phyloP scores from a whole-genome alignment of 139 green algal genomes.

The Gonium pectorale region DNA sequence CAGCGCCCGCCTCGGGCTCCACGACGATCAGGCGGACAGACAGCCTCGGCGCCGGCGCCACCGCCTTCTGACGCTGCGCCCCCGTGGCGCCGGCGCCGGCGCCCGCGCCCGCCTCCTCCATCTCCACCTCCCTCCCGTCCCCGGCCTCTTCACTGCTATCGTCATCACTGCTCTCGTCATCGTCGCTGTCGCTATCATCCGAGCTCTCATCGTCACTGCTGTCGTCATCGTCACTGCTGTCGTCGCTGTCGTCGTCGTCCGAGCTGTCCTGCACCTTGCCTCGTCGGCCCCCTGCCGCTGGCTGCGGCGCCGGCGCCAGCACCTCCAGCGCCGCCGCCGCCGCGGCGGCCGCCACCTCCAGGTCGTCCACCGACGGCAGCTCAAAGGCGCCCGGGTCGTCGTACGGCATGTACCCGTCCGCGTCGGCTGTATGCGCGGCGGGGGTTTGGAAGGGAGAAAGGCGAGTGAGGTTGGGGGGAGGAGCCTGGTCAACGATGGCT shows the following conservation, averaged over 20 bases:
- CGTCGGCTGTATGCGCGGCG: no score
- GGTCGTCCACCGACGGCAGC: slow-evolving; percentile 74
- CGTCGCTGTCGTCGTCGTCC: slow-evolving; percentile 29
- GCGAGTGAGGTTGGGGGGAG: no score
- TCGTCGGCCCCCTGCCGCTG: slow-evolving; percentile 19
- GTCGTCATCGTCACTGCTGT: slow-evolving; percentile 10
- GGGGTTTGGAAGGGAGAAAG: no score
- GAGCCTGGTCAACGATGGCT: no score
- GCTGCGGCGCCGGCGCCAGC: slow-evolving; percentile 31
- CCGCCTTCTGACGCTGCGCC: no score
- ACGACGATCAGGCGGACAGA: neutral
- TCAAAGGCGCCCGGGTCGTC: slow-evolving; percentile 42
- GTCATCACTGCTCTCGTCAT: slow-evolving; percentile 13
- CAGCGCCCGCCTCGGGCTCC: no score
- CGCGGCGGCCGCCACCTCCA: slow-evolving; percentile 76
- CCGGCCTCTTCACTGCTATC: slow-evolving; percentile 1
- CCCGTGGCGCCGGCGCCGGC: no score
- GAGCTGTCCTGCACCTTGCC: neutral
- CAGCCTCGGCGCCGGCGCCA: neutral
- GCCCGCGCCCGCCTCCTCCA: neutral
- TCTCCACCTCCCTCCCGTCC: neutral
- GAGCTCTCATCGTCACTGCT: slow-evolving; percentile 43
- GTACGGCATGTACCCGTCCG: neutral
- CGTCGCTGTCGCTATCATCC: slow-evolving; percentile 22
- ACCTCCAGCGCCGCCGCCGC: slow-evolving; percentile 72